These are phyloP conservation scores for Brachypodium distachyon DNA, from an alignment of 202 grass and related monocot species.

Conservation along the genomic window DNA sequence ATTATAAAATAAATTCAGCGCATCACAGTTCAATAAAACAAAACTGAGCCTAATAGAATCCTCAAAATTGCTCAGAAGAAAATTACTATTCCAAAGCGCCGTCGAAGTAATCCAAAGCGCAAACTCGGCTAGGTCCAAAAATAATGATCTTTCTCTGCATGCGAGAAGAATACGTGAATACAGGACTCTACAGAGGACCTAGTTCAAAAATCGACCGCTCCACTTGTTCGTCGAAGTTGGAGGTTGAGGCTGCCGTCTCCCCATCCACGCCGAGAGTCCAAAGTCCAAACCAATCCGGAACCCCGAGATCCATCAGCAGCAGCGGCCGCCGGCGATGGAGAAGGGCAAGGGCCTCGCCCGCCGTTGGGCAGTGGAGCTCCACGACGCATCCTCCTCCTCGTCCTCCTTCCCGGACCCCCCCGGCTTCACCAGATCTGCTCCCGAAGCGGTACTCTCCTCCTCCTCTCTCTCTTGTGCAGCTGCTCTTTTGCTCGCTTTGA, in stretches of 20 bases:
- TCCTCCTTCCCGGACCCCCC: conserved; percentile 53
- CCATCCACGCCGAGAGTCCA: conserved; percentile 1
- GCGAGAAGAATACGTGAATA: neutral
- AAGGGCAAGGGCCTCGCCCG: conserved; percentile 82
- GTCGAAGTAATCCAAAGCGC: neutral
- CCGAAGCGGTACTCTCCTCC: conserved; percentile 38
- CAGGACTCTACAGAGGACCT: neutral
- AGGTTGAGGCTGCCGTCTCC: neutral
- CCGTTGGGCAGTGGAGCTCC: conserved; percentile 83
- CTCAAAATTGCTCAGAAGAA: too few species aligned
- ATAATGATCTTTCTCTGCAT: neutral
- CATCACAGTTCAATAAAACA: too few species aligned
- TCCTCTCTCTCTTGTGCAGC: neutral
- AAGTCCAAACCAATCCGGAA: neutral
- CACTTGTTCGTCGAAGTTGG: neutral
- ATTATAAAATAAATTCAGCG: too few species aligned
- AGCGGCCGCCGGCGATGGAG: conserved; percentile 49
- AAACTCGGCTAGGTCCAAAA: neutral
- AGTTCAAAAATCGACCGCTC: neutral
- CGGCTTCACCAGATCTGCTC: conserved; percentile 67
- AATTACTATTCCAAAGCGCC: too few species aligned
- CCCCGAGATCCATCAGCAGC: neutral
- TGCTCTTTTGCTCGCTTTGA: neutral
- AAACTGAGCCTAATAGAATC: too few species aligned
- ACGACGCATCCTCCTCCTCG: conserved; percentile 34